These are phyloP conservation scores for Tolypocladium amazonense DNA, from an alignment of 2,329 filamentous ascomycete species.

Conservation along the genomic window DNA sequence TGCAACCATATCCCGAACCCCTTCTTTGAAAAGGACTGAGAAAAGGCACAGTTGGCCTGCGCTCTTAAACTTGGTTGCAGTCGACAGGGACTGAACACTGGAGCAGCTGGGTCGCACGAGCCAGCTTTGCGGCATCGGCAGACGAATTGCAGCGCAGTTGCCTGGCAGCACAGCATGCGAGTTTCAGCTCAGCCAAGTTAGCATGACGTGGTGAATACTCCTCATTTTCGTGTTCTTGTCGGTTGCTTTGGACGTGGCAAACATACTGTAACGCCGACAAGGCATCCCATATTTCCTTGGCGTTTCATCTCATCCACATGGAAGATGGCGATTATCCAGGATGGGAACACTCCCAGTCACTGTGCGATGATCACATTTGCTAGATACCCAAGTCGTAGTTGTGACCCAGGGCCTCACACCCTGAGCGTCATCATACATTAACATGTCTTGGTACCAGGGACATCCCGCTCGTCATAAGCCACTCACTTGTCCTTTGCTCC, in stretches of 20 bases:
- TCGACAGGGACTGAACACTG: not conserved
- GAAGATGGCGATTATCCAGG: no score
- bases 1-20: not conserved
- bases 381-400: no score
- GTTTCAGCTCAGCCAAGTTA: not conserved
- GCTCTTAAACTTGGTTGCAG: not conserved
- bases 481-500: no score
- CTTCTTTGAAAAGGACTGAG: not conserved
- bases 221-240: not conserved
- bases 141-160: not conserved
- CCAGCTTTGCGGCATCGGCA: not conserved
- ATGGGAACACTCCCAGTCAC: no score
- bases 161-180: not conserved
- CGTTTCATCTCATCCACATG: not conserved
- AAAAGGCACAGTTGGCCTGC: not conserved
- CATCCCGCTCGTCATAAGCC: no score
- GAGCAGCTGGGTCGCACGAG: not conserved
- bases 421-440: no score
- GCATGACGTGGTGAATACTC: not conserved
- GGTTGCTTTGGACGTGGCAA: not conserved
- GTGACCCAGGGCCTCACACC: no score
- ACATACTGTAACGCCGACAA: not conserved
- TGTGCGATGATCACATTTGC: no score
- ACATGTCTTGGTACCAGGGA: no score
- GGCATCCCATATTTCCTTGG: not conserved